phyloP scores from a whole-genome alignment of 345 rosid species.

The Chamaenerion angustifolium region DNA sequence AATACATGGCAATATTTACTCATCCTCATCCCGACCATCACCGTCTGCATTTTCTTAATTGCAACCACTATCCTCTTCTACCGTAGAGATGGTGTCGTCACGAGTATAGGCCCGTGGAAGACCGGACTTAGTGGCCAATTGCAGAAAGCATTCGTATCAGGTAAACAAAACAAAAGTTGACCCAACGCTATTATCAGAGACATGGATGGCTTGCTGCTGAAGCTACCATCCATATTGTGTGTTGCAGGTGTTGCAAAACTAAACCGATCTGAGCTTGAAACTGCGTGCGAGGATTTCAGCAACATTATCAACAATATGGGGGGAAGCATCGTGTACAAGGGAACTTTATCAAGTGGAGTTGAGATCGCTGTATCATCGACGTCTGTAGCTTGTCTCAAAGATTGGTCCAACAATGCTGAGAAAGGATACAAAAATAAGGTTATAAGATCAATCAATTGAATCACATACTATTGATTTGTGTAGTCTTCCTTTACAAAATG shows the following conservation, averaged over 20 bases:
- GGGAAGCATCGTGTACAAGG: constrained; percentile 62
- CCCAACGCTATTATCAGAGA: no score
- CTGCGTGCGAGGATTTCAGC: constrained; percentile 99
- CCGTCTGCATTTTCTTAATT: constrained; percentile 18
- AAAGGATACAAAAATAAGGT: constrained; percentile 69
- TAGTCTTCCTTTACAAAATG: no score
- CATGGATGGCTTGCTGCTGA: no score
- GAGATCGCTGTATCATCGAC: constrained; percentile 82
- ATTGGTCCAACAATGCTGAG: constrained; percentile 60
- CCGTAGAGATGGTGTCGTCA: constrained; percentile 36
- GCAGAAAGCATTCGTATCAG: constrained; percentile 84
- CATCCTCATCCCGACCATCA: constrained; percentile 20
- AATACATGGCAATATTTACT: constrained; percentile 1
- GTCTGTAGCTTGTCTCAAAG: constrained; percentile 28
- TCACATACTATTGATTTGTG: not conserved
- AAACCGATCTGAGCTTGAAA: constrained; percentile 70
- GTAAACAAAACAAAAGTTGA: constrained; percentile 12
- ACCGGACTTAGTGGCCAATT: constrained; percentile 91
- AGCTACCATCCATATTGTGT: no score
- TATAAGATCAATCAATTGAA: not conserved
- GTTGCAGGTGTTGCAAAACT: constrained; percentile 83
- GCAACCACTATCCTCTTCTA: constrained; percentile 21
- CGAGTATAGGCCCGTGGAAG: constrained; percentile 73
- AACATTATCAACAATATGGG: constrained; percentile 57
- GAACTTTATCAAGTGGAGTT: constrained; percentile 94